phyloP scores from a whole-genome alignment of 2,329 filamentous ascomycete genomes.

The Ceratocystis eucalypticola region DNA sequence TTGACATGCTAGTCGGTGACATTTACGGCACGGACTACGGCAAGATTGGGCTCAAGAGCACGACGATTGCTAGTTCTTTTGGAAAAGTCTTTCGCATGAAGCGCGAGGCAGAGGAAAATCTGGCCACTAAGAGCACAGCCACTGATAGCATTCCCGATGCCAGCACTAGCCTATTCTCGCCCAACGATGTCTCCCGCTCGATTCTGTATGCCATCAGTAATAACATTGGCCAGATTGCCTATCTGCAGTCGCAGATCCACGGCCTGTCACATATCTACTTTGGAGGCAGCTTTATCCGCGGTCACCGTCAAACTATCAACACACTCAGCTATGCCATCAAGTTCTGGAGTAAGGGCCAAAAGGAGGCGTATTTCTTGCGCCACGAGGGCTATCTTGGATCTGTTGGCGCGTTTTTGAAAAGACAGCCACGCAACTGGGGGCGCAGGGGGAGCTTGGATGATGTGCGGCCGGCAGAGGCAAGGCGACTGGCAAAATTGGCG shows the following conservation, averaged over 20 bases:
- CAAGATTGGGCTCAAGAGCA: slow-evolving; percentile 92
- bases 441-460: slow-evolving; percentile 63
- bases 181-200: slow-evolving; percentile 78
- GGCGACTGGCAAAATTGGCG: slow-evolving; percentile 22
- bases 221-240: slow-evolving; percentile 96
- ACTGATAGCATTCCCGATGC: slow-evolving; percentile 54
- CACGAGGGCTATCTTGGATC: slow-evolving; percentile 93
- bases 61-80: slow-evolving; percentile 89
- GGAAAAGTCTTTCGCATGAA: slow-evolving; percentile 95
- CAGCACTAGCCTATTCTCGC: slow-evolving; percentile 46
- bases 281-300: slow-evolving; percentile 89
- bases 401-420: slow-evolving; percentile 85
- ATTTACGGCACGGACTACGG: slow-evolving; percentile 94
- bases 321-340: slow-evolving; percentile 92
- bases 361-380: slow-evolving; percentile 88
- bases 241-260: slow-evolving; percentile 93
- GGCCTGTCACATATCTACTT: slow-evolving; percentile 89
- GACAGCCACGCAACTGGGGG: slow-evolving; percentile 85
- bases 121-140: slow-evolving; percentile 54
- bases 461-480: slow-evolving; percentile 24
- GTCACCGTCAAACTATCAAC: slow-evolving; percentile 95
- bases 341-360: slow-evolving; percentile 89
- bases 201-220: slow-evolving; percentile 92
- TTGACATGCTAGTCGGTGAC: slow-evolving; percentile 94
- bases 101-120: slow-evolving; percentile 58